These are phyloP conservation scores for Pyrus bretschneideri DNA, from an alignment of 306 rosid species.

Conservation along the genomic window DNA sequence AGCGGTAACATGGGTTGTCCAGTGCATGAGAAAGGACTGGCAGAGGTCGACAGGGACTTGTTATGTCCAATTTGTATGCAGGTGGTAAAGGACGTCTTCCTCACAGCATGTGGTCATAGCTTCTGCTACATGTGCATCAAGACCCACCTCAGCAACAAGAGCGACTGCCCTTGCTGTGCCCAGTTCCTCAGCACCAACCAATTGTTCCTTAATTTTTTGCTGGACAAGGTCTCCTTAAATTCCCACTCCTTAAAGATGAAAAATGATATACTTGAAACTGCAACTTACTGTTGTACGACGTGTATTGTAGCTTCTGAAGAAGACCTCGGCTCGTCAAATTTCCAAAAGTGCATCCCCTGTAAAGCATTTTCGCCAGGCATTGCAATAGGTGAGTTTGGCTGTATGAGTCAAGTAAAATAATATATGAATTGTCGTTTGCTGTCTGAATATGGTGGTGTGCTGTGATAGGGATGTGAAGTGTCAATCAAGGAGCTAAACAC, in stretches of 20 bases:
- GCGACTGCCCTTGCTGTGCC: constrained; percentile 92
- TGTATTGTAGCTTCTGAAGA: constrained; percentile 79
- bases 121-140: constrained; percentile 95
- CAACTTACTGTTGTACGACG: constrained; percentile 58
- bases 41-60: constrained; percentile 72
- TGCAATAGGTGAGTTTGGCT: constrained; percentile 60
- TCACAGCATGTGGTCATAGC: constrained; percentile 87
- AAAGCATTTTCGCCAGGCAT: constrained; percentile 70
- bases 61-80: constrained; percentile 98
- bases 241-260: not conserved
- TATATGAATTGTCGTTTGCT: not conserved
- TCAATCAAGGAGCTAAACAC: constrained; percentile 79
- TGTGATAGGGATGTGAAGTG: constrained; percentile 78
- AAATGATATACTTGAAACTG: constrained; percentile 43
- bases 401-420: not conserved
- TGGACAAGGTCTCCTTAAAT: constrained; percentile 58
- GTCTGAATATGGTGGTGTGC: not conserved
- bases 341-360: constrained; percentile 76
- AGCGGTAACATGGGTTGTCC: not conserved
- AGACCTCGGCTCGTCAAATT: constrained; percentile 71
- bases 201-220: constrained; percentile 72
- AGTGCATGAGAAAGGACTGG: constrained; percentile 5
- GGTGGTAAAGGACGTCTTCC: constrained; percentile 78
- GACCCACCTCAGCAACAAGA: constrained; percentile 91
- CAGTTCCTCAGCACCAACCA: constrained; percentile 68